Percentiles rank a stretch among this genome's conserved stretches.
Conservation (phyloP, 371 early-diverging fungal species). For the Rhizomucor pusillus region DNA sequence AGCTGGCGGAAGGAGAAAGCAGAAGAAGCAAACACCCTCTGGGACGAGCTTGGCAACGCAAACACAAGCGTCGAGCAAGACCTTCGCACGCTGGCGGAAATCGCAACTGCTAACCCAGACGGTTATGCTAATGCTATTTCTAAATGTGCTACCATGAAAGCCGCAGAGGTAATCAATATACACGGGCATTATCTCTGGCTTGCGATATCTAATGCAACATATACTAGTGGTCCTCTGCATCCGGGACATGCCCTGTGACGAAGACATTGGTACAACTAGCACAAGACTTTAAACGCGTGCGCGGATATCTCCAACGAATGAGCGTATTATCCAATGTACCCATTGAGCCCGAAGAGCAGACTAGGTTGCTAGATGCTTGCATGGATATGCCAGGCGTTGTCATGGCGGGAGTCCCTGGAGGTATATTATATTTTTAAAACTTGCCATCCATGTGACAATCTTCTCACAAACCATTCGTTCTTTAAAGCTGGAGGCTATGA, state of each 20-base stretch:
- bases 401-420: constrained; percentile 94
- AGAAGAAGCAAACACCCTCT: constrained; percentile 57
- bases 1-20: constrained; percentile 76
- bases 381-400: constrained; percentile 73
- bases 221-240: constrained; percentile 7
- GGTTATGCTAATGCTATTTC: constrained; percentile 44
- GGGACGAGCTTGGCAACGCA: constrained; percentile 53
- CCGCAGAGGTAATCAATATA: constrained; percentile 20
- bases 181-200: neutral
- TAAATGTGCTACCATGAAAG: constrained; percentile 21
- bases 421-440: constrained; percentile 28
- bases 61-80: constrained; percentile 52
- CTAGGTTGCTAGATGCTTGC: constrained; percentile 78
- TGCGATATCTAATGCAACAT: too few species aligned
- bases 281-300: constrained; percentile 38
- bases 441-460: neutral
- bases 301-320: constrained; percentile 68
- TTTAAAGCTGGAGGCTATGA: constrained; percentile 91
- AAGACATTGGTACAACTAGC: constrained; percentile 20
- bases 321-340: constrained; percentile 75
- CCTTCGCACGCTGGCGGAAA: constrained; percentile 35
- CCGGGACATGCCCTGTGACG: neutral
- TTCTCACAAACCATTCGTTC: neutral
- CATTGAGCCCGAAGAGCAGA: constrained; percentile 89
- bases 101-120: constrained; percentile 20